Evolutionary conservation across 495 filamentous ascomycete species (phyloP).

Genomic region (Penicillium egyptiacum): DNA sequence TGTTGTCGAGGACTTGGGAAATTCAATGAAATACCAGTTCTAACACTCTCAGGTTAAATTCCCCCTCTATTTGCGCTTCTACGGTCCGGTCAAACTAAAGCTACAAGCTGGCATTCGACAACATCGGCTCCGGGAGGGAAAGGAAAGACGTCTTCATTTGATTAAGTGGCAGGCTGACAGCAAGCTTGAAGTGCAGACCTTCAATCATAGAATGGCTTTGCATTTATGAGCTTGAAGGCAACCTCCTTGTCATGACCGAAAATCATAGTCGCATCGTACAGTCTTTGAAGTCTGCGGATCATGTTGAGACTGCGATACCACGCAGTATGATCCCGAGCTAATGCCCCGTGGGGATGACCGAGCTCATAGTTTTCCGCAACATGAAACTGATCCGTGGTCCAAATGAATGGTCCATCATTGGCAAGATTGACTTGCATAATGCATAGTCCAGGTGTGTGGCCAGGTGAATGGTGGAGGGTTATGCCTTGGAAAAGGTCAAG

Average conservation of each 20-base stretch:
- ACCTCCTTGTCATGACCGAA: slow-evolving; percentile 40
- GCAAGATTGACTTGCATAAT: slow-evolving; percentile 43
- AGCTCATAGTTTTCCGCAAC: slow-evolving; percentile 40
- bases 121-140: background rate
- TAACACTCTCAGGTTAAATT: background rate
- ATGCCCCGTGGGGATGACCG: slow-evolving; percentile 42
- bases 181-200: background rate
- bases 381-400: slow-evolving; percentile 47
- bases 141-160: background rate
- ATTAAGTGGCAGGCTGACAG: background rate
- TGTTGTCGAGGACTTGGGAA: too few relatives aligned
- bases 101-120: background rate
- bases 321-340: slow-evolving; percentile 42
- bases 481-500: slow-evolving; percentile 41
- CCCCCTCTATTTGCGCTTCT: background rate
- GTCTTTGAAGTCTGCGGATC: slow-evolving; percentile 35
- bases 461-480: slow-evolving; percentile 39
- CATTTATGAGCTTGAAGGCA: slow-evolving; percentile 16
- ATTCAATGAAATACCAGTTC: too few relatives aligned
- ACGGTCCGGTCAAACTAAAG: background rate
- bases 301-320: slow-evolving; percentile 45
- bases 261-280: slow-evolving; percentile 40
- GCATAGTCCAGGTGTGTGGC: slow-evolving; percentile 41
- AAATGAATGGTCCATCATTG: slow-evolving; percentile 44
- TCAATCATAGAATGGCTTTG: slow-evolving; percentile 26